Conservation (phyloP, 2,329 filamentous ascomycete species). For the Aspergillus bombycis region DNA sequence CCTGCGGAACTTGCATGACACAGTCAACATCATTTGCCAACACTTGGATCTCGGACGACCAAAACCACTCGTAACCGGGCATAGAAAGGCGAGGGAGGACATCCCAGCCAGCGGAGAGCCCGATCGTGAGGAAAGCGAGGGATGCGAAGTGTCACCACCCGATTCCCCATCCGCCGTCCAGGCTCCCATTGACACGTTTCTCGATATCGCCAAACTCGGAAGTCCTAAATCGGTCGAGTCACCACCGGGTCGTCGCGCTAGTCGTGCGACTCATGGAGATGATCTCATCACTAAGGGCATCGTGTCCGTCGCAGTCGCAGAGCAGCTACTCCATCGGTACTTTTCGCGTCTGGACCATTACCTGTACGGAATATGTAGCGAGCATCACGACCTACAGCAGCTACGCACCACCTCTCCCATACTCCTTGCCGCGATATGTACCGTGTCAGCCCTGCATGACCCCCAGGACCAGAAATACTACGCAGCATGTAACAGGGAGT, state of each 20-base stretch:
- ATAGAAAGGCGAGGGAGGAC: background rate
- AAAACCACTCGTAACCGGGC: constrained; percentile 12
- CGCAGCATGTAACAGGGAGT: constrained; percentile 49
- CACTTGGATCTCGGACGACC: constrained; percentile 35
- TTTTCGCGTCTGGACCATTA: constrained; percentile 51
- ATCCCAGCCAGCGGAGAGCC: background rate
- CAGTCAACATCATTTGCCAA: constrained; percentile 26
- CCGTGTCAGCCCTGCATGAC: constrained; percentile 54
- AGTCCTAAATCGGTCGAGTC: constrained; percentile 32
- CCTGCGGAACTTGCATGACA: background rate
- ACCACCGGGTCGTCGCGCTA: constrained; percentile 22
- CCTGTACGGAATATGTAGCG: constrained; percentile 49
- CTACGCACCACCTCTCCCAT: constrained; percentile 47
- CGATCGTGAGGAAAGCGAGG: constrained; percentile 35
- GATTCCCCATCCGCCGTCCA: constrained; percentile 39
- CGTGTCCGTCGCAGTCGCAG: constrained; percentile 46
- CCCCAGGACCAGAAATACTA: constrained; percentile 33
- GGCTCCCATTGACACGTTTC: constrained; percentile 40
- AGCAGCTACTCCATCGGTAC: constrained; percentile 47
- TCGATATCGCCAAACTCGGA: constrained; percentile 39
- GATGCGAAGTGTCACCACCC: constrained; percentile 38
- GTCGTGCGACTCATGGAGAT: constrained; percentile 14
- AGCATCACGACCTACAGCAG: constrained; percentile 43
- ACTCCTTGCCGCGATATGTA: constrained; percentile 49
- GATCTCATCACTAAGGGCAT: constrained; percentile 52